Evolutionary conservation across 139 green algal species (phyloP), one percentile per base, ranked within the genome.

Genomic region (Chlamydomonas sp.): DNA sequence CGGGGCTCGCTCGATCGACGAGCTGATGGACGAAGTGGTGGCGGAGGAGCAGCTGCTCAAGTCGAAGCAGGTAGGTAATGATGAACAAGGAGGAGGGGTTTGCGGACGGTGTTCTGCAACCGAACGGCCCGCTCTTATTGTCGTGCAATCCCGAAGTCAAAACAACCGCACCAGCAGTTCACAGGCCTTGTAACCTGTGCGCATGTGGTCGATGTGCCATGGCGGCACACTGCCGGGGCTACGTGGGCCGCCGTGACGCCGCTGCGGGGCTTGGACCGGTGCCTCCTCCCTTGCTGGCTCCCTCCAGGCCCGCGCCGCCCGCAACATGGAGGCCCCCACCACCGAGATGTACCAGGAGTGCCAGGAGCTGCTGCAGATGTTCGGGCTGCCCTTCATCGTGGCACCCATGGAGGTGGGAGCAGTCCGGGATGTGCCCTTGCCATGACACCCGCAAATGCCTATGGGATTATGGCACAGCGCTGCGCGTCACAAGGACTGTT

Each of bases 351-450:
- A 95, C 84, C 82, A 76, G 10, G 96, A 98, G 92, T 97, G 95
- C 86, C 95, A 99, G 93, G 95, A 99, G 94, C 93, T 99, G 88
- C 94, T 99, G 90, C 92, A 96, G 90, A 91, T 99, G 90, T 99
- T 99, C 95, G 98, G 98, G 2, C 83, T 99, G 89, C 98, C 98
- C 4, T 99, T 96, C 91, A 97, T 99, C n/a, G 95, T 99, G 59
- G 98, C 98, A 7, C 97, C 98, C 8, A 93, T 92, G 69, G 97
- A 98, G 91, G 90, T 93, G 79, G 5, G 31, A 49, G 31, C 31
- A 49, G 31, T 49, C 31, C 31, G 31, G 31, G 31, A 49, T 49
- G 31, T 49, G 31, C 31, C 31, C 31, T 49, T 49, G 31, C 31
- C 31, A 49, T 49, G 31, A 49, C 31, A 49, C 31, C 31, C 31